Conservation (phyloP, 352 stramenopile species). For the Pelagophyceae sp. region DNA sequence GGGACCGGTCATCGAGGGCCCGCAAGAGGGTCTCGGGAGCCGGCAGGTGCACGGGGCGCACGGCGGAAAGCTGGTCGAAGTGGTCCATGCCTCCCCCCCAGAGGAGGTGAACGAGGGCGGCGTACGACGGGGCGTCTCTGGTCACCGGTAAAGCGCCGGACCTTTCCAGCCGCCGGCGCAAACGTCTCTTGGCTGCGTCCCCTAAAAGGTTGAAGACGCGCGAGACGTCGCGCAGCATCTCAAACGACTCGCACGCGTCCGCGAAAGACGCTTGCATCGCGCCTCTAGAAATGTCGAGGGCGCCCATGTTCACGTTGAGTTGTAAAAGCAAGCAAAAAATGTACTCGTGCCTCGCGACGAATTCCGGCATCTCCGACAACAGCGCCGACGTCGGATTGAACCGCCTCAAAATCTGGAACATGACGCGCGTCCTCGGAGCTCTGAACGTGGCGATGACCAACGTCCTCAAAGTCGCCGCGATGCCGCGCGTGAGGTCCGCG, state of each 20-base stretch:
- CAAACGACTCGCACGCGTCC: constrained; percentile 22
- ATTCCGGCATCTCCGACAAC: constrained; percentile 29
- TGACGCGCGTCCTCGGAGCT: constrained; percentile 17
- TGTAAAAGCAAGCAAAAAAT: constrained; percentile 41
- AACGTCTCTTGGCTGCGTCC: constrained; percentile 16
- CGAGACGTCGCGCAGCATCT: constrained; percentile 26
- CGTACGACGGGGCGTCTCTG: constrained; percentile 30
- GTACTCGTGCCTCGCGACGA: constrained; percentile 44
- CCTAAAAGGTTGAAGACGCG: constrained; percentile 26
- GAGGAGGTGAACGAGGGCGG: not conserved
- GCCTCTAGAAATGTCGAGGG: constrained; percentile 35
- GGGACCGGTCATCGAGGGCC: too few species aligned
- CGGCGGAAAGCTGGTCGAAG: not conserved
- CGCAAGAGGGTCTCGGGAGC: too few species aligned
- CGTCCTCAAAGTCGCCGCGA: constrained; percentile 39
- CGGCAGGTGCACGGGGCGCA: too few species aligned
- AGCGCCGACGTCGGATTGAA: constrained; percentile 42
- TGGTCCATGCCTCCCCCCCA: not conserved
- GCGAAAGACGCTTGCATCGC: not conserved
- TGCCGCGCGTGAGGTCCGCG: constrained; percentile 29
- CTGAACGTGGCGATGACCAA: constrained; percentile 43
- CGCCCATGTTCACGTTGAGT: constrained; percentile 50
- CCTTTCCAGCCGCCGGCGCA: constrained; percentile 21
- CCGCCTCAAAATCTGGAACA: constrained; percentile 18
- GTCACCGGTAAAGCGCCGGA: constrained; percentile 36